Conservation (phyloP, 441 rosid species). For the Pelargonium fulgidum region DNA sequence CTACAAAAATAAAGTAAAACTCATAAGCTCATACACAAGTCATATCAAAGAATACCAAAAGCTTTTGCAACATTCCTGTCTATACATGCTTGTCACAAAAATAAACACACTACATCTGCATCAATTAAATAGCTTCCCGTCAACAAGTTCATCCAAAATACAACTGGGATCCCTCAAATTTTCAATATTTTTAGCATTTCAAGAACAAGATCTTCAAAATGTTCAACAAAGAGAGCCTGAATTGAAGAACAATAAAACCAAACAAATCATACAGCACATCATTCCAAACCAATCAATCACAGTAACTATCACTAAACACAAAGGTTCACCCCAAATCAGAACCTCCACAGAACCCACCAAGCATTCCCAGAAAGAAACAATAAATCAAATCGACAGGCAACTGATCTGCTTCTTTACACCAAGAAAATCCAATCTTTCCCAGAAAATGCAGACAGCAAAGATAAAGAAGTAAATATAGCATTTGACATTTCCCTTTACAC, state of each 20-base stretch:
- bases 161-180: no score
- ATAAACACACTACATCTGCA: no score
- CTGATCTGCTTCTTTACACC: background rate
- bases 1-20: constrained; percentile 13
- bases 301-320: background rate
- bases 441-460: background rate
- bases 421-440: background rate
- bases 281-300: background rate
- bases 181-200: constrained; percentile 1
- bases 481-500: background rate
- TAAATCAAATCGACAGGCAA: background rate
- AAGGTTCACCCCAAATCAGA: background rate
- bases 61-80: no score
- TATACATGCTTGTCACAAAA: no score
- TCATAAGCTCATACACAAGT: background rate
- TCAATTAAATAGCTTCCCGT: no score
- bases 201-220: constrained; percentile 1
- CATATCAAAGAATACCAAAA: background rate
- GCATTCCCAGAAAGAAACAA: constrained; percentile 1
- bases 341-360: background rate
- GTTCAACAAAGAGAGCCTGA: background rate
- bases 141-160: no score
- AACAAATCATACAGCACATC: background rate
- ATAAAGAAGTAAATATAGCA: background rate
- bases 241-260: background rate